Conservation (phyloP, 495 filamentous ascomycete genomes). For the Margaritispora aquatica region DNA sequence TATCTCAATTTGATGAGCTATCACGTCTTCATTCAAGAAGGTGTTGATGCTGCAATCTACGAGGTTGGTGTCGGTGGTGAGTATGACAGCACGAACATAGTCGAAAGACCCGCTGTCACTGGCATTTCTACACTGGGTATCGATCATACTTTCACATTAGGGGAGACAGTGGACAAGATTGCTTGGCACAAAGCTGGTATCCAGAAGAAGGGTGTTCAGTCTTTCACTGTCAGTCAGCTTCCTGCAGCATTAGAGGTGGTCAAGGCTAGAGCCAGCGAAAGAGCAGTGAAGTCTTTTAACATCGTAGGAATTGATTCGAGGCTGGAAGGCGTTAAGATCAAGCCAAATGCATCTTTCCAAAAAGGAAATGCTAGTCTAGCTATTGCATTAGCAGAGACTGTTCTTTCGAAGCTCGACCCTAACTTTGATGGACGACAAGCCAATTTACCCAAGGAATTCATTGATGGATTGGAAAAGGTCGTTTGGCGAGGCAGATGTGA, state of each 20-base stretch:
- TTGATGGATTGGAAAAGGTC: slow-evolving; percentile 66
- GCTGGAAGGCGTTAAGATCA: slow-evolving; percentile 53
- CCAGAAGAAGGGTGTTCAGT: slow-evolving; percentile 64
- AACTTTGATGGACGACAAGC: slow-evolving; percentile 21
- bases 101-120: slow-evolving; percentile 61
- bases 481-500: slow-evolving; percentile 82
- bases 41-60: slow-evolving; percentile 76
- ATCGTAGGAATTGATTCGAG: slow-evolving; percentile 55
- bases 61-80: slow-evolving; percentile 94
- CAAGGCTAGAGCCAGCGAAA: slow-evolving; percentile 61
- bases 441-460: slow-evolving; percentile 58
- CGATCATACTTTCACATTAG: slow-evolving; percentile 77
- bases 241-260: slow-evolving; percentile 63
- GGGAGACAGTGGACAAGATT: slow-evolving; percentile 80
- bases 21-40: slow-evolving; percentile 76
- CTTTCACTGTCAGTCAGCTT: slow-evolving; percentile 70
- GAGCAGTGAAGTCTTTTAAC: slow-evolving; percentile 44
- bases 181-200: slow-evolving; percentile 98
- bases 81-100: slow-evolving; percentile 90
- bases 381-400: slow-evolving; percentile 62
- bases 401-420: slow-evolving; percentile 41
- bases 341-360: slow-evolving; percentile 76
- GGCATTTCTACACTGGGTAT: slow-evolving; percentile 86
- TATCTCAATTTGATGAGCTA: slow-evolving; percentile 88
- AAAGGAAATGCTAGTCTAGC: slow-evolving; percentile 82